A percentile compares a stretch with the other conserved stretches of the same genome.
These are phyloP conservation scores for Talaromyces amestolkiae DNA, from an alignment of 2,329 filamentous ascomycete genomes.

Conservation along the genomic window DNA sequence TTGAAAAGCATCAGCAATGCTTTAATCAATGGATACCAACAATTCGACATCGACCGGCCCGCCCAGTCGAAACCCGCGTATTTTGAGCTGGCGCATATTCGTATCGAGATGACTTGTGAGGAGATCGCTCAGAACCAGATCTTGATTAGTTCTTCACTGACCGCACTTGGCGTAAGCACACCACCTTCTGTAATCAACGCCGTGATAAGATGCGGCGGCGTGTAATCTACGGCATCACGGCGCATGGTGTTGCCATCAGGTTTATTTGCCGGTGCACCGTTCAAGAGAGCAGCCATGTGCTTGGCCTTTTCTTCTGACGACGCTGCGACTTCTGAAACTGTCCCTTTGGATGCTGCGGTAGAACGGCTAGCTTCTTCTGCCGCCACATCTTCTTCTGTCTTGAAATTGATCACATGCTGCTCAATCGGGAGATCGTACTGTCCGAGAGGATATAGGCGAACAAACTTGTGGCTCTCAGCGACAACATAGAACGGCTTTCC, in stretches of 20 bases:
- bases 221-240: slow-evolving; percentile 47
- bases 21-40: background rate
- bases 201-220: slow-evolving; percentile 60
- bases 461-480: slow-evolving; percentile 95
- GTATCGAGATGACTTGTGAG: background rate
- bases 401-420: slow-evolving; percentile 74
- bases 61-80: background rate
- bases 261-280: slow-evolving; percentile 20
- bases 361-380: slow-evolving; percentile 42
- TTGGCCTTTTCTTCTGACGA: slow-evolving; percentile 19
- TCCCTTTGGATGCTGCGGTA: slow-evolving; percentile 17
- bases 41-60: background rate
- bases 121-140: slow-evolving; percentile 48
- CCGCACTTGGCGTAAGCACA: slow-evolving; percentile 62
- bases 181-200: slow-evolving; percentile 65
- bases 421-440: slow-evolving; percentile 79
- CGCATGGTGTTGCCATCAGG: slow-evolving; percentile 19
- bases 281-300: slow-evolving; percentile 21
- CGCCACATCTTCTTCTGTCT: slow-evolving; percentile 54
- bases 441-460: slow-evolving; percentile 76
- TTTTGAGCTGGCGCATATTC: background rate
- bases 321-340: background rate
- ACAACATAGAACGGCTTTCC: slow-evolving; percentile 85
- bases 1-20: background rate
- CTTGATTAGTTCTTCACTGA: slow-evolving; percentile 67